Base-by-base conservation (phyloP, 2,329 filamentous ascomycete genomes). In the Paramyrothecium sp. region DNA sequence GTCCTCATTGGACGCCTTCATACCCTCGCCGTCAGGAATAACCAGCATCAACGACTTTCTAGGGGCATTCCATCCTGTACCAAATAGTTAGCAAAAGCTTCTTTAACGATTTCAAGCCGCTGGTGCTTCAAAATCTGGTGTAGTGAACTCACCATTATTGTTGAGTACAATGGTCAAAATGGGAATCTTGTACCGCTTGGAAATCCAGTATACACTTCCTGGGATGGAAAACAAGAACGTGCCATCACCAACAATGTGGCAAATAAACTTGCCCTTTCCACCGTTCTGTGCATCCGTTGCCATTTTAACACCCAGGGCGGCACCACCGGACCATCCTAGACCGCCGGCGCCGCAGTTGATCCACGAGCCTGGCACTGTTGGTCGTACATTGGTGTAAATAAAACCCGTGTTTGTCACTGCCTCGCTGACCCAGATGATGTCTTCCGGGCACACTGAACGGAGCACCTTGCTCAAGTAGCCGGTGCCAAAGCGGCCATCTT, bases 311-410 rank as follows among this genome's bases (percentile, higher is more conserved):
- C 89, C 89, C 2, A 92, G 72, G 1, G 88, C 86, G 52, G 76
- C 89, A n/a, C 90, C 89, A 19, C 89, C 89, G 12, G 84, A 89
- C 89, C 89, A 92, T 2, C 89, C 89, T 0, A 92, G 82, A 2
- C 89, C 89, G 16, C 88, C 89, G 4, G 87, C 89, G 3, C 89
- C 89, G 69, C 89, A 92, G 67, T 91, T 92, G 66, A 92, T 83
- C 87, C 87, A 91, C 1, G 82, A 85, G 0, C 89, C 88, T 0
- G 89, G 89, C 0, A 85, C 67, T 0, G 80, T 85, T 1, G 85
- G 80, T 62, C 86, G 84, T 12, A 93, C 75, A 61, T 91, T 88
- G 62, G 92, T 88, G 17, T 83, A 79, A 2, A 91, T 84, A 34
- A 84, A 80, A 1, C 71, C 71, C 0, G 86, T 85, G 54, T 89